These are phyloP conservation scores for Grammothele lineata DNA, from an alignment of 768 basidiomycete genomes.

Conservation along the genomic window DNA sequence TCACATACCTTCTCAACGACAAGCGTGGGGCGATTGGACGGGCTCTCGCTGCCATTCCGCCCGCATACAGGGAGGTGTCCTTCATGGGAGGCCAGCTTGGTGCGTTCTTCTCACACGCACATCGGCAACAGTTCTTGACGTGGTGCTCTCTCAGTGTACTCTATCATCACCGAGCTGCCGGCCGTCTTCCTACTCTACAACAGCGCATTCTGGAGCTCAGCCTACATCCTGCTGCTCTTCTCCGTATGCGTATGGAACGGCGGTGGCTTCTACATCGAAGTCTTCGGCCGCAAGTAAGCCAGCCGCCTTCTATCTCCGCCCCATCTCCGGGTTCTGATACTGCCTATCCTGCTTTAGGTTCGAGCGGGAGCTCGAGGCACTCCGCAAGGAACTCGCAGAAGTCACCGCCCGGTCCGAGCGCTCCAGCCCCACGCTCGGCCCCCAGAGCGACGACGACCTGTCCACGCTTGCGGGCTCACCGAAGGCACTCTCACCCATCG, in stretches of 20 bases:
- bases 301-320: too few species aligned
- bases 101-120: too few species aligned
- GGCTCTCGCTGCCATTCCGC: constrained; percentile 53
- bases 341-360: constrained; percentile 69
- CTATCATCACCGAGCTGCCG: constrained; percentile 80
- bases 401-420: constrained; percentile 48
- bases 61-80: constrained; percentile 56
- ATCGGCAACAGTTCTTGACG: too few species aligned
- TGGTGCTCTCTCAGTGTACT: constrained; percentile 78
- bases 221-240: constrained; percentile 78
- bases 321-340: too few species aligned
- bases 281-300: constrained; percentile 94
- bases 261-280: constrained; percentile 93
- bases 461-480: constrained; percentile 36
- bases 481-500: constrained; percentile 23
- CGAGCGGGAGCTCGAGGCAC: constrained; percentile 84
- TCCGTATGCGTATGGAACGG: constrained; percentile 94
- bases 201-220: constrained; percentile 69
- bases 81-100: constrained; percentile 88
- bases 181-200: constrained; percentile 82
- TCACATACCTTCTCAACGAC: constrained; percentile 84
- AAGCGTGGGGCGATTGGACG: constrained; percentile 83
- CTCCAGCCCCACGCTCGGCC: constrained; percentile 42
- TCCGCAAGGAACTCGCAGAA: constrained; percentile 88
- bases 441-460: constrained; percentile 39